A percentile compares a stretch with the other conserved stretches of the same genome.
Evolutionary conservation across 73 alveolate species (phyloP).

Genomic region (Blepharisma japonicum): DNA sequence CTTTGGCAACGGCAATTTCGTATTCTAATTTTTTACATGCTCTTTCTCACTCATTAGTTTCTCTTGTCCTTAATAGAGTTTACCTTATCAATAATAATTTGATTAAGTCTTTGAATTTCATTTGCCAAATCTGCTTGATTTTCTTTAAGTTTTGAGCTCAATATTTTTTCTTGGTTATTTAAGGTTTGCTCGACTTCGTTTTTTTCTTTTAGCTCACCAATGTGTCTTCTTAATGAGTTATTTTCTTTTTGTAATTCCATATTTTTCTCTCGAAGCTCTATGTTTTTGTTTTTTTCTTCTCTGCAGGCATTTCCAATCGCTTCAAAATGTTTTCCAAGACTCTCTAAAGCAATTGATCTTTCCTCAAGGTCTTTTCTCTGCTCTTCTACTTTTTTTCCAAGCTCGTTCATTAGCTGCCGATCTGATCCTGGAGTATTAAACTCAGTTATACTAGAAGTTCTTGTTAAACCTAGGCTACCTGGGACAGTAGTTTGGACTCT

Average conservation of each 20-base stretch:
- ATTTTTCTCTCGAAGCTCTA: background rate
- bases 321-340: background rate
- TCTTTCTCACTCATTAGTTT: background rate
- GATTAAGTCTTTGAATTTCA: background rate
- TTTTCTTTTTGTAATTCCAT: background rate
- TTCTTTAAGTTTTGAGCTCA: no score
- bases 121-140: background rate
- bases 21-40: background rate
- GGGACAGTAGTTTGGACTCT: no score
- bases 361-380: constrained; percentile 13
- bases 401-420: background rate
- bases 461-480: no score
- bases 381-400: background rate
- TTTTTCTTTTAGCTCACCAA: background rate
- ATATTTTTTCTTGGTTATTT: no score
- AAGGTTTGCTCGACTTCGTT: no score
- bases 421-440: background rate
- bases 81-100: background rate
- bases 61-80: background rate
- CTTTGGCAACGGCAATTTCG: background rate
- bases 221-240: background rate
- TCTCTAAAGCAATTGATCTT: background rate
- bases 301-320: background rate
- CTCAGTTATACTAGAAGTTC: no score
- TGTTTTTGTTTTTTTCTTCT: background rate